These are phyloP conservation scores for Eucalyptus marginata DNA, from an alignment of 345 rosid genomes.

Conservation along the genomic window DNA sequence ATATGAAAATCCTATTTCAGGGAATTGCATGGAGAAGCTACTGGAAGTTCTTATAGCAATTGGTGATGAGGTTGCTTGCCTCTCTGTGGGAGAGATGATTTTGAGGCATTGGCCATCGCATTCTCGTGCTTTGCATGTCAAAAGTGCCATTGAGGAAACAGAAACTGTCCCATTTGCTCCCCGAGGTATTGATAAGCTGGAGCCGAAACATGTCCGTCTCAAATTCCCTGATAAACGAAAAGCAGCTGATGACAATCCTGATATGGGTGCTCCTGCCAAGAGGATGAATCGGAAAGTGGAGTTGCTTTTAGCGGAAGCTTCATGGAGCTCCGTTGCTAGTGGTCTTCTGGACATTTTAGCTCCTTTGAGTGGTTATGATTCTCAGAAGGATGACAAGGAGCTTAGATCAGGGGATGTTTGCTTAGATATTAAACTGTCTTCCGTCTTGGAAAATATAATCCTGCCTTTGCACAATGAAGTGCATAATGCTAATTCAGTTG, in stretches of 20 bases:
- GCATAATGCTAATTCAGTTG: constrained; percentile 6
- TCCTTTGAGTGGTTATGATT: constrained; percentile 25
- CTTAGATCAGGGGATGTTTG: constrained; percentile 68
- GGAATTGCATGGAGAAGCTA: constrained; percentile 99
- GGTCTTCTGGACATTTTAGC: constrained; percentile 57
- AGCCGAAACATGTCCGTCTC: constrained; percentile 75
- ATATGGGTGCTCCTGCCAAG: constrained; percentile 35
- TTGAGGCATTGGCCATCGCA: constrained; percentile 99
- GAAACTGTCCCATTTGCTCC: constrained; percentile 80
- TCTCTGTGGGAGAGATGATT: constrained; percentile 86
- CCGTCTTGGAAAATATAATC: constrained; percentile 20
- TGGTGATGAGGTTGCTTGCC: constrained; percentile 97
- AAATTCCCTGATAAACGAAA: constrained; percentile 86
- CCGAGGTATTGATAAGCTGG: constrained; percentile 87
- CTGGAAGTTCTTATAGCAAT: constrained; percentile 97
- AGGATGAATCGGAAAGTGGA: constrained; percentile 45
- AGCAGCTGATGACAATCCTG: constrained; percentile 37
- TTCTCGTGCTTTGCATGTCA: constrained; percentile 86
- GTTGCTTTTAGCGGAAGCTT: constrained; percentile 45
- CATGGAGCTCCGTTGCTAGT: constrained; percentile 61
- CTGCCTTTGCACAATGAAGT: constrained; percentile 30
- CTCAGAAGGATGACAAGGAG: constrained; percentile 11
- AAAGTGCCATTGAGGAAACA: constrained; percentile 62
- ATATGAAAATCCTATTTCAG: constrained; percentile 18
- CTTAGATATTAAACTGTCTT: constrained; percentile 34